Evolutionary conservation across 108 stramenopile species (phyloP).

Genomic region (Nitzschia sp.): DNA sequence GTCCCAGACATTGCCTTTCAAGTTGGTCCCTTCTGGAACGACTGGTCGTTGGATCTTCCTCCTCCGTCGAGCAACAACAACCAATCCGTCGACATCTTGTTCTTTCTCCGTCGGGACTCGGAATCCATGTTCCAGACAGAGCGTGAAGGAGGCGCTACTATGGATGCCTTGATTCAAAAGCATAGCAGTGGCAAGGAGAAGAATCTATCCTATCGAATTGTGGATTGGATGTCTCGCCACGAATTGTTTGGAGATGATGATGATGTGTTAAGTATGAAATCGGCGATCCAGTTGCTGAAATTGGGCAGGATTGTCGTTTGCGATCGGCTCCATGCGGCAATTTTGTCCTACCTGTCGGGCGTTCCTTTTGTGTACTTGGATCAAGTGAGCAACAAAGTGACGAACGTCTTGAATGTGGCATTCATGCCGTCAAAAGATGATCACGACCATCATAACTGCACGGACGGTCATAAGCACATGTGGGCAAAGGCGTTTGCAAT

Average conservation of each 20-base stretch:
- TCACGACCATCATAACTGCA: conserved; percentile 10
- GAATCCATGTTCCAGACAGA: conserved; percentile 21
- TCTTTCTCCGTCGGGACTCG: conserved; percentile 35
- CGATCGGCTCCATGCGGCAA: conserved; percentile 39
- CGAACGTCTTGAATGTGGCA: conserved; percentile 20
- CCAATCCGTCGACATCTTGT: conserved; percentile 29
- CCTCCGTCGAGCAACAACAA: not conserved
- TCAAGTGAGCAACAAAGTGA: conserved; percentile 30
- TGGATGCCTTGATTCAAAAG: not conserved
- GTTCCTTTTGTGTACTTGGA: conserved; percentile 39
- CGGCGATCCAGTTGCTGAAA: conserved; percentile 31
- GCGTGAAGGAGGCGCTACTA: not conserved
- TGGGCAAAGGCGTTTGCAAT: conserved; percentile 13
- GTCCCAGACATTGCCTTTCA: conserved; percentile 53
- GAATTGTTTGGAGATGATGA: conserved; percentile 8
- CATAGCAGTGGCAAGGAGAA: not conserved
- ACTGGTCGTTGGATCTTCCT: not conserved
- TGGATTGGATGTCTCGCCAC: conserved; percentile 34
- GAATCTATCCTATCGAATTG: conserved; percentile 15
- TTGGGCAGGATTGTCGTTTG: conserved; percentile 35
- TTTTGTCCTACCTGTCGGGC: conserved; percentile 34
- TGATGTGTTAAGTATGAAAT: conserved; percentile 21
- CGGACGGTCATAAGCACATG: conserved; percentile 8
- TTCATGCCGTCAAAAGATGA: not conserved
- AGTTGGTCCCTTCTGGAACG: conserved; percentile 24